phyloP scores from a whole-genome alignment of 371 early-diverging fungal species.

The Rhizopus microsporus region DNA sequence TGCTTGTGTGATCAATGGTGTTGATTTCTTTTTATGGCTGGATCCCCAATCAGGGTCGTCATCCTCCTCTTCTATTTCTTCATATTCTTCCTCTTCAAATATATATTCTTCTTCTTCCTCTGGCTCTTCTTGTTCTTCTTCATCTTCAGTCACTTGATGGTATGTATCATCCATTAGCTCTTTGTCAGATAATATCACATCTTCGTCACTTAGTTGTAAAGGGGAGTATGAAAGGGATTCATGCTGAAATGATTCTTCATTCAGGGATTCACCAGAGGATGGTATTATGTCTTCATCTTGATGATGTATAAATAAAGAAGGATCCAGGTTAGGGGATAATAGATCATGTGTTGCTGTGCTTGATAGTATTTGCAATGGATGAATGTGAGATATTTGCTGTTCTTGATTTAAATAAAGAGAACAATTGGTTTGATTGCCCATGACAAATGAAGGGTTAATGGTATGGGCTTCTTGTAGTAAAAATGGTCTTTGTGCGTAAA shows the following conservation, averaged over 20 bases:
- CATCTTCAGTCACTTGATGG: constrained; percentile 8
- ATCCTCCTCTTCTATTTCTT: constrained; percentile 10
- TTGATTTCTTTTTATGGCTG: constrained; percentile 10
- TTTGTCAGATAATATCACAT: background rate
- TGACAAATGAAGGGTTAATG: background rate
- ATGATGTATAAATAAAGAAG: background rate
- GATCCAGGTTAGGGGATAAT: constrained; percentile 8
- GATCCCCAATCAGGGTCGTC: constrained; percentile 24
- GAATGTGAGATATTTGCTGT: constrained; percentile 15
- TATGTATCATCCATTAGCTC: background rate
- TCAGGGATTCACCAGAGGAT: background rate
- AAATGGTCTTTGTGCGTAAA: background rate
- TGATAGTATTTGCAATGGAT: constrained; percentile 23
- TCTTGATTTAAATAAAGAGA: background rate
- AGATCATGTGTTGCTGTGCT: too few species aligned
- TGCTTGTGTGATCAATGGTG: background rate
- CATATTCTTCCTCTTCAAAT: constrained; percentile 7
- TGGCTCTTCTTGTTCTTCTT: constrained; percentile 13
- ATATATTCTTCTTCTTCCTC: background rate
- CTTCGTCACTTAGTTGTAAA: background rate
- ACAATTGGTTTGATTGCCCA: background rate
- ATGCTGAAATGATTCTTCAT: background rate
- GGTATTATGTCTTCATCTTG: background rate
- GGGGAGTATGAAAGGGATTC: background rate
- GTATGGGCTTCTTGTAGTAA: background rate